These are phyloP conservation scores for Azolla pinnata DNA, from an alignment of 75 land plant genomes.

Conservation along the genomic window DNA sequence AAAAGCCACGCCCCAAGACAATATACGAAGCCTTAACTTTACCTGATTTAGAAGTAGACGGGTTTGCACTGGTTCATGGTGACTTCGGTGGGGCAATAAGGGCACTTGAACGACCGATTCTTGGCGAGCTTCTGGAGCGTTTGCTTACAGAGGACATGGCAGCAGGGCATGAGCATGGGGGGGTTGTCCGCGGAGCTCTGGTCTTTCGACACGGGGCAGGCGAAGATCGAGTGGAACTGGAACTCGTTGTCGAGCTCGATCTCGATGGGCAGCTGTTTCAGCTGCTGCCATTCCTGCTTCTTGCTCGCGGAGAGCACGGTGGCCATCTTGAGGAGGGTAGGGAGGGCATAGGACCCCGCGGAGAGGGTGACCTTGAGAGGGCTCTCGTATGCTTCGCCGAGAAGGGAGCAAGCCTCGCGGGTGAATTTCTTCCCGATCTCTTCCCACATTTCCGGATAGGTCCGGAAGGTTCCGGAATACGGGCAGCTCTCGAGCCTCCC, in stretches of 20 bases:
- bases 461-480: too few relatives aligned
- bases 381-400: conserved; percentile 34
- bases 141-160: conserved; percentile 39
- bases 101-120: conserved; percentile 30
- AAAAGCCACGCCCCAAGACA: too few relatives aligned
- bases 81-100: conserved; percentile 32
- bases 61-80: conserved; percentile 21
- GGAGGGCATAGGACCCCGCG: conserved; percentile 27
- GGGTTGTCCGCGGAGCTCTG: conserved; percentile 40
- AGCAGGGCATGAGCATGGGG: conserved; percentile 37
- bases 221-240: conserved; percentile 42
- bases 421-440: conserved; percentile 25
- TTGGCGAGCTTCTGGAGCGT: conserved; percentile 38
- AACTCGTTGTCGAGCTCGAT: conserved; percentile 26
- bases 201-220: conserved; percentile 33
- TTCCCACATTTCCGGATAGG: too few relatives aligned
- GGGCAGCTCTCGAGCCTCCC: conserved; percentile 18
- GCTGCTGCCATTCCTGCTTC: conserved; percentile 28
- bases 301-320: conserved; percentile 26
- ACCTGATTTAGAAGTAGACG: conserved; percentile 18
- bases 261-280: conserved; percentile 36
- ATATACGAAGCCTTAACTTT: not conserved
- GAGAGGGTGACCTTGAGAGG: conserved; percentile 29
- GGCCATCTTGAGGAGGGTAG: conserved; percentile 27
- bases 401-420: conserved; percentile 27